These are phyloP conservation scores for Mycena latifolia DNA, from an alignment of 768 basidiomycete genomes.

Conservation along the genomic window DNA sequence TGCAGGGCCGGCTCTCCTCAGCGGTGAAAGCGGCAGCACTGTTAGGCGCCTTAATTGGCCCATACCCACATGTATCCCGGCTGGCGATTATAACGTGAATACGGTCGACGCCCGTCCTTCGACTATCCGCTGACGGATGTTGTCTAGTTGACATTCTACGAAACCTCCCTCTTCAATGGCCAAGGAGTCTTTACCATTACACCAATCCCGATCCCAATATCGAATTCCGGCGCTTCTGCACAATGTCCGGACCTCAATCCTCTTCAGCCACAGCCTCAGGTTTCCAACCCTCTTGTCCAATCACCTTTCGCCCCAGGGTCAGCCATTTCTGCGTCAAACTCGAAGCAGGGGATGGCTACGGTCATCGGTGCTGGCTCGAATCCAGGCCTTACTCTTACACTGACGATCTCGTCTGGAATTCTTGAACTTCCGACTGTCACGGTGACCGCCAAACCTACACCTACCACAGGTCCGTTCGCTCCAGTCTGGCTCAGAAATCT, in stretches of 20 bases:
- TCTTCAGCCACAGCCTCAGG: constrained; percentile 45
- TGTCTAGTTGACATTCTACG: constrained; percentile 54
- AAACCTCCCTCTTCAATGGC: constrained; percentile 44
- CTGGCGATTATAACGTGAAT: constrained; percentile 54
- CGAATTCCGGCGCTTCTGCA: constrained; percentile 42
- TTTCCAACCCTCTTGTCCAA: constrained; percentile 41
- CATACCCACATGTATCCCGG: constrained; percentile 52
- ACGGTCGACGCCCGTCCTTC: background rate
- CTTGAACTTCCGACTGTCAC: constrained; percentile 29
- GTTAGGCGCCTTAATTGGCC: constrained; percentile 49
- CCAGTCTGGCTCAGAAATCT: background rate
- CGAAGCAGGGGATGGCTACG: constrained; percentile 23
- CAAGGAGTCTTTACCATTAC: constrained; percentile 50
- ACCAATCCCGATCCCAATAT: constrained; percentile 46
- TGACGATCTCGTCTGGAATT: constrained; percentile 22
- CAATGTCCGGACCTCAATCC: constrained; percentile 37
- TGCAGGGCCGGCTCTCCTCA: constrained; percentile 43
- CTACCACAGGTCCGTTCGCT: constrained; percentile 28
- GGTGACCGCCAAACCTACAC: constrained; percentile 33
- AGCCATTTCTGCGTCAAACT: background rate
- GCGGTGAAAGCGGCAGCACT: constrained; percentile 48
- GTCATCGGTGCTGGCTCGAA: constrained; percentile 2
- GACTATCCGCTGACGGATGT: constrained; percentile 9
- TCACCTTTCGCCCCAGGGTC: constrained; percentile 39
- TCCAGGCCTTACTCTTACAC: constrained; percentile 18